Evolutionary conservation across 345 rosid species (phyloP).

Genomic region (Durio zibethinus): DNA sequence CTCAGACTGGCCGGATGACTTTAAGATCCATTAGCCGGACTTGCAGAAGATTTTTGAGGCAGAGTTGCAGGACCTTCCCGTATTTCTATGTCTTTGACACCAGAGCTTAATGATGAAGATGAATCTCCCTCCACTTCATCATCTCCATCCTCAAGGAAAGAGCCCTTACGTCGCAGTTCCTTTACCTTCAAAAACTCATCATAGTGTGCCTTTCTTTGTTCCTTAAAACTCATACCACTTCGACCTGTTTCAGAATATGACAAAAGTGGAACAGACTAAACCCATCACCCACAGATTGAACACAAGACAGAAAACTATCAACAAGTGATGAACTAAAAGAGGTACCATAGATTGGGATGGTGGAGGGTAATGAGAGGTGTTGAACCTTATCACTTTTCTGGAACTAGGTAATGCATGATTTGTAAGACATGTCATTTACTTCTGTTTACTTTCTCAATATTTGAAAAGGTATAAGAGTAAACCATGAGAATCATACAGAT

Average conservation of each 20-base stretch:
- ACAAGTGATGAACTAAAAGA: not conserved
- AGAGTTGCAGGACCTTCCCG: constrained; percentile 31
- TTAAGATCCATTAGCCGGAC: constrained; percentile 32
- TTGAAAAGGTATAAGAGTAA: not conserved
- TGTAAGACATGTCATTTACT: not conserved
- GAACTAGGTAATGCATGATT: not conserved
- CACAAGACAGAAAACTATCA: not conserved
- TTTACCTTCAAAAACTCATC: constrained; percentile 80
- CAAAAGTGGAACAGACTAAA: not conserved
- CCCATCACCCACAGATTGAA: not conserved
- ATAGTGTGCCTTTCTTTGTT: constrained; percentile 81
- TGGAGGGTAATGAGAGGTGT: not conserved
- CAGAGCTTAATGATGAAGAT: constrained; percentile 38
- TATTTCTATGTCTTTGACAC: constrained; percentile 43
- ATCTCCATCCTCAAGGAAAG: constrained; percentile 62
- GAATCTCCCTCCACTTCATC: constrained; percentile 41
- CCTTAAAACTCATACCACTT: constrained; percentile 52
- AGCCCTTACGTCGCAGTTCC: constrained; percentile 67
- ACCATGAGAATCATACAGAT: not conserved
- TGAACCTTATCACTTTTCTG: not conserved
- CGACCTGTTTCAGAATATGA: constrained; percentile 43
- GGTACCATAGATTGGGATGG: not conserved
- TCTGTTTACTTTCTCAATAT: not conserved
- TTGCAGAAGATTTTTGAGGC: constrained; percentile 26
- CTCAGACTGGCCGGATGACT: not conserved